phyloP scores from a whole-genome alignment of 2,329 filamentous ascomycete genomes.

The Cladophialophora bantiana region DNA sequence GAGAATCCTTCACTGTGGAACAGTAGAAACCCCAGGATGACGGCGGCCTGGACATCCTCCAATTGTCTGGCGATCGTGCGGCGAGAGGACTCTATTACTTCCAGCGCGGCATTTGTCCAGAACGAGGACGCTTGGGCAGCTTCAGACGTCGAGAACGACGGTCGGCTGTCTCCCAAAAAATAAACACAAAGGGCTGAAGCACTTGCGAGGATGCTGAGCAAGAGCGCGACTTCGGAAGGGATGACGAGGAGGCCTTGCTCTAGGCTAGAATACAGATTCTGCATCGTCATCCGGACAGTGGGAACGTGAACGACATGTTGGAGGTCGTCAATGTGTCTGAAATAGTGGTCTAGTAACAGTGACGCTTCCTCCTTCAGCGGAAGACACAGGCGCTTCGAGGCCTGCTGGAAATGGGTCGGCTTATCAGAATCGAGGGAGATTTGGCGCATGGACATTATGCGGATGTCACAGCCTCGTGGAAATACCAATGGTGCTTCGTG shows the following conservation, averaged over 20 bases:
- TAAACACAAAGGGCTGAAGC: conserved; percentile 41
- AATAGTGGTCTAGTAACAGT: conserved; percentile 46
- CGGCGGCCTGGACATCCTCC: conserved; percentile 33
- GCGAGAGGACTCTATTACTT: conserved; percentile 33
- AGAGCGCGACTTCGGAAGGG: conserved; percentile 44
- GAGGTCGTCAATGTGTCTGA: conserved; percentile 45
- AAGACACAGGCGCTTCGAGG: conserved; percentile 35
- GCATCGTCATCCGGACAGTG: conserved; percentile 41
- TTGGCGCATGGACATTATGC: conserved; percentile 15
- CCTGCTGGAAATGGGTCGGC: conserved; percentile 2
- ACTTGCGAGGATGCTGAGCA: conserved; percentile 47
- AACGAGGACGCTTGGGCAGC: conserved; percentile 19
- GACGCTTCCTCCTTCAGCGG: conserved; percentile 45
- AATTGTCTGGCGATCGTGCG: conserved; percentile 23
- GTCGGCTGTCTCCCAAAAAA: conserved; percentile 5
- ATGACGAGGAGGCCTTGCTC: conserved; percentile 38
- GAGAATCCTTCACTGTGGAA: conserved; percentile 38
- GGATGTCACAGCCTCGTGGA: conserved; percentile 20
- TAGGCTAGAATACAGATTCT: conserved; percentile 44
- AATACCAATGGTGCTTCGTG: conserved; percentile 11
- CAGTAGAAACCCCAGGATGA: conserved; percentile 35
- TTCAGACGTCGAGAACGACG: conserved; percentile 9
- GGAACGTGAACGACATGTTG: conserved; percentile 48
- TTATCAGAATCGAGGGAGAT: conserved; percentile 20
- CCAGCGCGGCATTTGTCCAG: conserved; percentile 33